A percentile compares a stretch with the other conserved stretches of the same genome.
phyloP scores from a whole-genome alignment of 1,139 yeast genomes.

The Hyphopichia fennica region DNA sequence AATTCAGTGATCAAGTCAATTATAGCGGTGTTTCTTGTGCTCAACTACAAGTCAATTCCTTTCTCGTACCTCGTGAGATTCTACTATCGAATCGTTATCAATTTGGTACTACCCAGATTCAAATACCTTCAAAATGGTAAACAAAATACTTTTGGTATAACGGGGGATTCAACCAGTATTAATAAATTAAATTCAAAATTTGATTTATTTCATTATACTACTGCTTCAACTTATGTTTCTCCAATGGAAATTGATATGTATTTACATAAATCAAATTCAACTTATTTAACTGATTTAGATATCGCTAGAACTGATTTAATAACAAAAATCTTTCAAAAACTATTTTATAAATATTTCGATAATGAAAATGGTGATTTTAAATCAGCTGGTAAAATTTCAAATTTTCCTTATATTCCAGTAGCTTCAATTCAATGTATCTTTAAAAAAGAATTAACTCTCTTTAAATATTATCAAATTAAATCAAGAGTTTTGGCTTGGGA shows the following conservation, averaged over 20 bases:
- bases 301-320: constrained; percentile 70
- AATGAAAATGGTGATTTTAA: constrained; percentile 40
- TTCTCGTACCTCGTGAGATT: constrained; percentile 66
- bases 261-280: constrained; percentile 82
- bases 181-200: constrained; percentile 6
- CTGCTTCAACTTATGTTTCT: constrained; percentile 60
- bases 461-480: constrained; percentile 54
- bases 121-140: constrained; percentile 20
- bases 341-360: constrained; percentile 41
- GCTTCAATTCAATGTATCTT: constrained; percentile 72
- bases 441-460: constrained; percentile 70
- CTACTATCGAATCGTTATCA: constrained; percentile 44
- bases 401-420: constrained; percentile 73
- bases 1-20: neutral
- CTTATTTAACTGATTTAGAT: constrained; percentile 84
- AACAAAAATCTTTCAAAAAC: constrained; percentile 52
- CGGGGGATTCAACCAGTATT: constrained; percentile 13
- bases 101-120: constrained; percentile 37
- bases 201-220: constrained; percentile 46
- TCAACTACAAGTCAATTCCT: constrained; percentile 64
- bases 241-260: constrained; percentile 84
- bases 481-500: constrained; percentile 81
- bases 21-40: constrained; percentile 11
- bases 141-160: constrained; percentile 35
- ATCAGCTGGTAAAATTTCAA: constrained; percentile 9